Conservation (phyloP, 2,329 filamentous ascomycete genomes). For the Xenoacremonium recifei region DNA sequence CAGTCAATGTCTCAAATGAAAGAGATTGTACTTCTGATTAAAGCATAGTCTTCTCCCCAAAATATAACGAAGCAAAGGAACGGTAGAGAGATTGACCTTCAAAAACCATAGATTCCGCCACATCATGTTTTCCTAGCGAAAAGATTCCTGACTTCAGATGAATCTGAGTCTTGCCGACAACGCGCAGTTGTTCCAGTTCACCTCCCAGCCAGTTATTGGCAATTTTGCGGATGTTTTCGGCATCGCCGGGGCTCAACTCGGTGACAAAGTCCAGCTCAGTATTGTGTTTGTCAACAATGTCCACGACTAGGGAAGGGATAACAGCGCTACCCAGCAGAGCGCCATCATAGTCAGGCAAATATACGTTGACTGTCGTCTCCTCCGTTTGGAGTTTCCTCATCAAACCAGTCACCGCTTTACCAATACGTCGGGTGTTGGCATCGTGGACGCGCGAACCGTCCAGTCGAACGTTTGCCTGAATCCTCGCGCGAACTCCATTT, state of each 20-base stretch:
- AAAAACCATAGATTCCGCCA: slow-evolving; percentile 75
- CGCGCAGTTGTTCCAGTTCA: slow-evolving; percentile 65
- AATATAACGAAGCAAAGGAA: slow-evolving; percentile 59
- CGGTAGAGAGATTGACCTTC: slow-evolving; percentile 77
- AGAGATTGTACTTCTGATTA: slow-evolving; percentile 23
- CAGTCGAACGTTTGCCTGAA: slow-evolving; percentile 79
- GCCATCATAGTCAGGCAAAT: slow-evolving; percentile 79
- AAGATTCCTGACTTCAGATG: slow-evolving; percentile 77
- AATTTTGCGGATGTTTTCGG: slow-evolving; percentile 73
- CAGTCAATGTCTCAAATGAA: slow-evolving; percentile 25
- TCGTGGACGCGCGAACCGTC: slow-evolving; percentile 75
- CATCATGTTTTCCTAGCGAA: slow-evolving; percentile 70
- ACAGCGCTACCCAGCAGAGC: slow-evolving; percentile 73
- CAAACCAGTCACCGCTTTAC: slow-evolving; percentile 76
- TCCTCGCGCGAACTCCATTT: slow-evolving; percentile 72
- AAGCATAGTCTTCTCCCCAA: slow-evolving; percentile 55
- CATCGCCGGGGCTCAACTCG: slow-evolving; percentile 72
- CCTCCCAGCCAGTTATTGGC: slow-evolving; percentile 89
- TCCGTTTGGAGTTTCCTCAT: slow-evolving; percentile 73
- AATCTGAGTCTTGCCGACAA: slow-evolving; percentile 73
- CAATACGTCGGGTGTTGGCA: slow-evolving; percentile 69
- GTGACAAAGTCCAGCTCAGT: slow-evolving; percentile 79
- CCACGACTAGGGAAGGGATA: slow-evolving; percentile 73
- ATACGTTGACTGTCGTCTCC: slow-evolving; percentile 70
- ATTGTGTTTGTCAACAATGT: slow-evolving; percentile 72